Percentiles rank a stretch among this genome's conserved stretches.
These are phyloP conservation scores for Plasmodium inui DNA, from an alignment of 169 alveolate species.

Conservation along the genomic window DNA sequence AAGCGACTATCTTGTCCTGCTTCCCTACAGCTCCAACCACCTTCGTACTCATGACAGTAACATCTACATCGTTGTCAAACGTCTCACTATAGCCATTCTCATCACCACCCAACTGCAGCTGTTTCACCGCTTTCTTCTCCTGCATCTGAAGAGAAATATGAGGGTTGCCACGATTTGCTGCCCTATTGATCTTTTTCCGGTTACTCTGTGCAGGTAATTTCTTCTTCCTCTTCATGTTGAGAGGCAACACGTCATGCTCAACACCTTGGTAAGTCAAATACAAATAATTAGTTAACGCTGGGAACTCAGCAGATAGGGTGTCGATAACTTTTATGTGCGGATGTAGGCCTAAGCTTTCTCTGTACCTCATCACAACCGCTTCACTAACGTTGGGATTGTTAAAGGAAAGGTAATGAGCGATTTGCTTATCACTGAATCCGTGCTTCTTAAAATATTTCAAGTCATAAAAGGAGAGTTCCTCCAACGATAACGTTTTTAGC, in stretches of 20 bases:
- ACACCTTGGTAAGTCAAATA: constrained; percentile 89
- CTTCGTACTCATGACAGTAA: neutral
- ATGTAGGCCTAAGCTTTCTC: constrained; percentile 77
- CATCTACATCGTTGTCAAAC: neutral
- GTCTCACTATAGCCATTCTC: neutral
- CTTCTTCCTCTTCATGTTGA: constrained; percentile 69
- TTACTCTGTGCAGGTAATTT: neutral
- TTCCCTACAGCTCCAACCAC: neutral
- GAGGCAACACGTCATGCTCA: constrained; percentile 86
- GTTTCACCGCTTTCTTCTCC: neutral
- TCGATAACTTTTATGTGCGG: constrained; percentile 90
- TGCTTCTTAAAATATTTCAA: constrained; percentile 78
- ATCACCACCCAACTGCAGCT: neutral
- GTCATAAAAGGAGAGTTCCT: constrained; percentile 73
- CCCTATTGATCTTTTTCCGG: neutral
- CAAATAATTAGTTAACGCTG: constrained; percentile 90
- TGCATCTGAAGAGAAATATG: neutral
- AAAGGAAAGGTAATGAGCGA: constrained; percentile 64
- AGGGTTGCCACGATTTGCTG: neutral
- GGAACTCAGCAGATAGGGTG: constrained; percentile 92
- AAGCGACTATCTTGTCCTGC: neutral
- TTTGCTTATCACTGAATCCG: constrained; percentile 89
- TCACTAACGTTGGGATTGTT: constrained; percentile 74
- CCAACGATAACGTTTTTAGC: constrained; percentile 25
- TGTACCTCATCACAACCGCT: constrained; percentile 80